Base-by-base conservation (phyloP, 176 grass and related monocot species). In the Miscanthus lutarioriparius region DNA sequence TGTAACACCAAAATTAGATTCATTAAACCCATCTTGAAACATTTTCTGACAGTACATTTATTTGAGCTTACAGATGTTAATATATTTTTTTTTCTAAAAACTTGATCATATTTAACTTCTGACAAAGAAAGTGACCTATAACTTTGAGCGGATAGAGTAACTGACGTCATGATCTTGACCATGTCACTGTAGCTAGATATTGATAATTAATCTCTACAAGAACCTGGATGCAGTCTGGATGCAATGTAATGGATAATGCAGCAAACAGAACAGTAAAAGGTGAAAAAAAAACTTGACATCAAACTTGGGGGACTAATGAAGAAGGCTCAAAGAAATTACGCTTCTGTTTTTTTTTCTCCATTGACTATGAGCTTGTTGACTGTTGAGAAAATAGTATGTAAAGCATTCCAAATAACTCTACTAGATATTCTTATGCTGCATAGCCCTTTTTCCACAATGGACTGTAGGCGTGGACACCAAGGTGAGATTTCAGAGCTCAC, bases 211-310 rank as follows among this genome's bases (percentile, higher is more conserved):
- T 79, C 10, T 49, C 37, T 19, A 79, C 15, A 78, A 30, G 45
- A 65, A 16, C 76, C 40, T 43, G 40, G 40, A 43, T 43, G 40
- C 40, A 43, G 40, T 43, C 43, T 8, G 23, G 26, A 75, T 16
- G 51, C 20, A 25, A 49, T 74, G 40, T 37, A 49, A 64, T 20
- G 20, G 43, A 76, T 32, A 23, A 49, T 78, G 41, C 12, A 70
- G 25, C 20, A 59, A 79, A 64, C 32, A 72, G 3, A 64, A 79
- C 76, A n/a, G 73, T n/a, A 30, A 41, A 59, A 41, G 74, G 2
- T 54, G 53, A 79, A 61, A 71, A 45, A 79, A 69, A 51, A 69
- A 51, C 64, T 49, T 62, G 27, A 62, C 12, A 86, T 23, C 49
- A 40, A 59, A 85, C 8, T 44, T 44, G 47, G 37, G 13, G 25